Conservation (phyloP, 1,284 basidiomycete genomes). For the Ceratobasidium sp. region DNA sequence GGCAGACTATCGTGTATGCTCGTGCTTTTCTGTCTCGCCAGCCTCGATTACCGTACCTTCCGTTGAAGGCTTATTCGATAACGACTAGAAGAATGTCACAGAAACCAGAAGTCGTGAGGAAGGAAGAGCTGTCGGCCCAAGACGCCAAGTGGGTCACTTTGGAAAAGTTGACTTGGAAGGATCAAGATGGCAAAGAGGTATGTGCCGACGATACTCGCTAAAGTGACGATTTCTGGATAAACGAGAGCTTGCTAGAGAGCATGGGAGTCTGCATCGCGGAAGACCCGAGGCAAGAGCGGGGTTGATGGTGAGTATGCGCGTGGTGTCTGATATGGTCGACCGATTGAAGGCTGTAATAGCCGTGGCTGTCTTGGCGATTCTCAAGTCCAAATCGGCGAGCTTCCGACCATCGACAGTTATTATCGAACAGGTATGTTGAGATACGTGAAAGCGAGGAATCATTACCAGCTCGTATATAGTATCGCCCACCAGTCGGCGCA, state of each 20-base stretch:
- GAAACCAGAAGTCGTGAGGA: conserved; percentile 50
- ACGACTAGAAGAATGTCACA: conserved; percentile 47
- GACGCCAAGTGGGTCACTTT: conserved; percentile 80
- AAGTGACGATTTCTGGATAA: neutral
- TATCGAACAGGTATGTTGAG: conserved; percentile 67
- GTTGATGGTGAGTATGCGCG: conserved; percentile 70
- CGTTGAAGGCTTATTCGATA: neutral
- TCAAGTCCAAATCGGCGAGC: conserved; percentile 69
- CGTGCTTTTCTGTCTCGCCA: neutral
- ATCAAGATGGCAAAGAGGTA: conserved; percentile 77
- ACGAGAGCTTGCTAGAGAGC: conserved; percentile 59
- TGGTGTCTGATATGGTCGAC: too few relatives aligned
- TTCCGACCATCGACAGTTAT: conserved; percentile 79
- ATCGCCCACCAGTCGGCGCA: conserved; percentile 79
- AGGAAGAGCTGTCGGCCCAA: conserved; percentile 58
- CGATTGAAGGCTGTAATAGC: conserved; percentile 54
- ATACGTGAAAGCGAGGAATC: neutral
- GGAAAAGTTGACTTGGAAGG: conserved; percentile 75
- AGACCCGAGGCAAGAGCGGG: conserved; percentile 73
- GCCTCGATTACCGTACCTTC: neutral
- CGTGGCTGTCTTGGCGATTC: conserved; percentile 81
- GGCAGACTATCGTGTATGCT: neutral
- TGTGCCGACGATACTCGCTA: conserved; percentile 35
- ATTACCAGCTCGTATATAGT: conserved; percentile 49
- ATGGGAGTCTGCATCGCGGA: conserved; percentile 88